Base-by-base conservation (phyloP, 2,329 filamentous ascomycete species). In the Pseudogymnoascus sp. region DNA sequence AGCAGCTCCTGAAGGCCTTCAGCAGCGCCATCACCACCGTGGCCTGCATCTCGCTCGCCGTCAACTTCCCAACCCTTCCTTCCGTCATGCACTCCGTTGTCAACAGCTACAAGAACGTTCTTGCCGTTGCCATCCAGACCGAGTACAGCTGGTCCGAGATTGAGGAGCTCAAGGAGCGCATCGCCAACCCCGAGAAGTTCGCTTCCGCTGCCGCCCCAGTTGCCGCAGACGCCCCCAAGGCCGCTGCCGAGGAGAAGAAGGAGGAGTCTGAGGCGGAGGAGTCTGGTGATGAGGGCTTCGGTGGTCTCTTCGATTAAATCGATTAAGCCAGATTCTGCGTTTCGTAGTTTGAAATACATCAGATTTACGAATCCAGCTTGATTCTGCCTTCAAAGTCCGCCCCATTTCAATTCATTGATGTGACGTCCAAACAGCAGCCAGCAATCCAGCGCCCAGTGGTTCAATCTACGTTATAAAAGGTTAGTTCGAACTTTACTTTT, bases 141-240 rank as follows among this genome's bases (percentile, higher is more conserved):
- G 92, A 96, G 69, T 88, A 88, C 84, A 88, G 86, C 79, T 99
- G 94, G 93, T 87, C 92, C 72, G 91, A 90, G 79, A 96, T 99
- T 74, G 87, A 95, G 74, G 84, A 96, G 80, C 89, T 99, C 81
- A 99, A 99, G 89, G 94, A 99, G 82, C 91, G 94, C 77, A 97
- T 99, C 73, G 91, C 91, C 80, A 97, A 99, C 86, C 95, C 95
- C 70, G 94, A 99, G 61, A 91, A 91, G 61, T 99, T 97, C 77
- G 94, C 93, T 67, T 76, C 90, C 57, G 81, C 92, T 68, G 91
- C 88, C 68, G 91, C 93, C 62, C 84, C 75, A 67, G 79, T 84
- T 61, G 78, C 78, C 60, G 74, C 77, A 57, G 76, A 77, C 64
- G 78, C 77, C 65, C 77, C 75, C 61, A 81, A 78, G 65, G 79